These are phyloP conservation scores for Aspergillus unguis DNA, from an alignment of 2,329 filamentous ascomycete genomes.

Conservation along the genomic window DNA sequence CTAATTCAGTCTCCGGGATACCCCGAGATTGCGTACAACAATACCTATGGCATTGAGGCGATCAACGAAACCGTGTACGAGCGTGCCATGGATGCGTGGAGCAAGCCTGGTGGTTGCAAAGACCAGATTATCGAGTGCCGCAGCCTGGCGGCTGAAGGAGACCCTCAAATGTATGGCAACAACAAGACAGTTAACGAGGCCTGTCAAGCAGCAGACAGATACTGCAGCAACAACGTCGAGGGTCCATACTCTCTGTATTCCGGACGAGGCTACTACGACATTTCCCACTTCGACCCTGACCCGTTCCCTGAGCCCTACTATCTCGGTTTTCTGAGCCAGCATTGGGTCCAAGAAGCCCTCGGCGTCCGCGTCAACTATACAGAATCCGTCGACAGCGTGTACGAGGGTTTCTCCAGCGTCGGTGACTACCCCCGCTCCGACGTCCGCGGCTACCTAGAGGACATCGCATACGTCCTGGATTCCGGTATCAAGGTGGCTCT, in stretches of 20 bases:
- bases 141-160: conserved; percentile 44
- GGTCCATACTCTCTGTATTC: conserved; percentile 41
- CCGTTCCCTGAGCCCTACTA: conserved; percentile 54
- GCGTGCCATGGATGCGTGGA: conserved; percentile 44
- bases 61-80: conserved; percentile 50
- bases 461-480: conserved; percentile 52
- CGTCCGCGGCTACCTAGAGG: conserved; percentile 37
- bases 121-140: conserved; percentile 55
- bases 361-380: conserved; percentile 62
- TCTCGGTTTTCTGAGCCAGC: conserved; percentile 56
- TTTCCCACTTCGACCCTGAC: conserved; percentile 51
- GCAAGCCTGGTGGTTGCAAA: conserved; percentile 50
- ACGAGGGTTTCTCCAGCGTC: conserved; percentile 44
- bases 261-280: conserved; percentile 56
- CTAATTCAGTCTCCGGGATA: conserved; percentile 49
- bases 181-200: conserved; percentile 45
- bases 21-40: conserved; percentile 54
- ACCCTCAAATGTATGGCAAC: conserved; percentile 49
- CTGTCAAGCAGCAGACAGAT: conserved; percentile 45
- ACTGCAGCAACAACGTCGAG: conserved; percentile 47
- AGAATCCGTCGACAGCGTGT: conserved; percentile 42
- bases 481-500: conserved; percentile 56
- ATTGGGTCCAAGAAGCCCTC: conserved; percentile 55
- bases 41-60: conserved; percentile 56
- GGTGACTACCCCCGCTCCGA: conserved; percentile 50